A percentile compares a stretch with the other conserved stretches of the same genome.
Evolutionary conservation across 2,329 filamentous ascomycete genomes (phyloP).

Genomic region (Coccinonectria pachysandricola): DNA sequence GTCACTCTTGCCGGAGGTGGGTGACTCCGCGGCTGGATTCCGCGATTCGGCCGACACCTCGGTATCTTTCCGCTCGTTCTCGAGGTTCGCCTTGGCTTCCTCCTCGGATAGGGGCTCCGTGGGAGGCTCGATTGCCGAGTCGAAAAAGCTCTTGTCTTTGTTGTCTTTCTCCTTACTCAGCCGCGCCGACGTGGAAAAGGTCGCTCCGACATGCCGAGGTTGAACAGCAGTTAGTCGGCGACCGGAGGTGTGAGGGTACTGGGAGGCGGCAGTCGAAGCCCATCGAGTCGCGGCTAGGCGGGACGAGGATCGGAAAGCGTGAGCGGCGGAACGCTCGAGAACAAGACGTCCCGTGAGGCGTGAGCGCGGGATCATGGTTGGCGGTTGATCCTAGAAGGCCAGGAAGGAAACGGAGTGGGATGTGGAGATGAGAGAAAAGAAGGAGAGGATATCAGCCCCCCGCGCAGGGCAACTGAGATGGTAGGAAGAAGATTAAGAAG

Average conservation of each 20-base stretch:
- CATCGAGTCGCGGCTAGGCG: constrained; percentile 17
- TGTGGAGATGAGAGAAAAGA: constrained; percentile 9
- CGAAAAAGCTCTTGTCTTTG: constrained; percentile 39
- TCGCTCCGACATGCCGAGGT: constrained; percentile 18
- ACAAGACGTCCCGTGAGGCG: constrained; percentile 29
- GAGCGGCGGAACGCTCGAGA: constrained; percentile 25
- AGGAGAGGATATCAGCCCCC: constrained; percentile 11
- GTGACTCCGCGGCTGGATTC: constrained; percentile 29
- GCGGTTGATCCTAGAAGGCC: no score
- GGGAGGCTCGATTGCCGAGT: constrained; percentile 30
- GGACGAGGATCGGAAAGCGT: constrained; percentile 15
- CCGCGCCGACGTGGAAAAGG: constrained; percentile 27
- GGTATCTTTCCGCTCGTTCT: constrained; percentile 32
- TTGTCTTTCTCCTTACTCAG: constrained; percentile 28
- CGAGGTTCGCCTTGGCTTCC: constrained; percentile 40
- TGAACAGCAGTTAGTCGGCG: constrained; percentile 21
- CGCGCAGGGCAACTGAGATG: constrained; percentile 13
- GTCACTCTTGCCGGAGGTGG: constrained; percentile 36
- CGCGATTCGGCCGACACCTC: constrained; percentile 39
- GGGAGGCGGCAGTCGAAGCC: constrained; percentile 18
- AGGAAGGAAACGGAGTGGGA: constrained; percentile 4
- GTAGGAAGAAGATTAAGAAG: constrained; percentile 9
- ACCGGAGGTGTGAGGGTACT: constrained; percentile 21
- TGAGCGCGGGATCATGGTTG: constrained; percentile 31
- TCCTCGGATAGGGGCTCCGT: constrained; percentile 42